These are phyloP conservation scores for Trichoderma reesei DNA, from an alignment of 495 filamentous ascomycete genomes.

Conservation along the genomic window DNA sequence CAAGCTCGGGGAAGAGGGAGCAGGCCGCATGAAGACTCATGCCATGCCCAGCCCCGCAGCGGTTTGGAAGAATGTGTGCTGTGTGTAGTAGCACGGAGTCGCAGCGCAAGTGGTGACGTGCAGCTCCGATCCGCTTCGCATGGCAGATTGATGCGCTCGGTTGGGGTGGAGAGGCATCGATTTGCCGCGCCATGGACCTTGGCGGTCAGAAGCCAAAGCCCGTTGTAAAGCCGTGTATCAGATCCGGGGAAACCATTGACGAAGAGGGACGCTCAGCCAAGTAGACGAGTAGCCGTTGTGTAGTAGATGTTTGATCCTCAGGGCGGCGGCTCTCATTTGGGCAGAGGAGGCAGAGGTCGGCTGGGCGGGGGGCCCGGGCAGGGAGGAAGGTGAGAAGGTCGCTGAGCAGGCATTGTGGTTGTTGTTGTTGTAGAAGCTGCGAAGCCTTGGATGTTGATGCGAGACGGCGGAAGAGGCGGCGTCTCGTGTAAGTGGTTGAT, in stretches of 20 bases:
- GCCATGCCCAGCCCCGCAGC: background rate
- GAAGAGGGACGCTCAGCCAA: background rate
- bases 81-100: no score
- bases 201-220: background rate
- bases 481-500: slow-evolving; percentile 3
- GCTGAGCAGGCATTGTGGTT: slow-evolving; percentile 44
- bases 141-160: background rate
- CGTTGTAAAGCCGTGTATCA: background rate
- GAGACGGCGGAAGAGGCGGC: slow-evolving; percentile 5
- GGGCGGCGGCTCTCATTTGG: slow-evolving; percentile 44
- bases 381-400: slow-evolving; percentile 64
- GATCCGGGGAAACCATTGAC: background rate
- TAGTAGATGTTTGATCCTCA: background rate
- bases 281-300: background rate
- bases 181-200: background rate
- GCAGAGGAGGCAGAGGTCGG: slow-evolving; percentile 72
- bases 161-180: background rate
- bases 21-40: background rate
- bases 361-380: slow-evolving; percentile 79
- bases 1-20: slow-evolving; percentile 4
- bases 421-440: slow-evolving; percentile 5
- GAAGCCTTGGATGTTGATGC: background rate
- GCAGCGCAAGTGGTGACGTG: background rate
- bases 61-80: background rate
- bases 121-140: slow-evolving; percentile 6